Evolutionary conservation across 257 asterid species (phyloP), one percentile per base, ranked within the genome.

Genomic region (Nemophila menziesii): DNA sequence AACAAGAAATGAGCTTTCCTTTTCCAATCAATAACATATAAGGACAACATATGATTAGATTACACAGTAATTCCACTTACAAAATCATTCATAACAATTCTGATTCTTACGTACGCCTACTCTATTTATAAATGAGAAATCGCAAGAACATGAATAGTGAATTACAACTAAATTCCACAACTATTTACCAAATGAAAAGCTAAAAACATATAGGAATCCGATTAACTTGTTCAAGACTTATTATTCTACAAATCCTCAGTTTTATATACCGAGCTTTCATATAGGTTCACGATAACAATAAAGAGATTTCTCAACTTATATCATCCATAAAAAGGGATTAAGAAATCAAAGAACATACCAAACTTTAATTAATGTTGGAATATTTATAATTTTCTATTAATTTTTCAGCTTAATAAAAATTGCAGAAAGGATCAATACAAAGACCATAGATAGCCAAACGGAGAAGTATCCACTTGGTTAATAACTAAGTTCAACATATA

Each of bases 191-290:
- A 7, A 29, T 3, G 2, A 29, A 29, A 29, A 29, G 36, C 3
- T 13, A 29, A 7, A 29, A 24, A 24, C 33, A 24, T 24, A 24
- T 24, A 24, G 9, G 9, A 24, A 9, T 24, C 33, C 9, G 9
- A 24, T 24, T 9, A 24, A 4, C 33, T 4, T 24, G 33, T 24
- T 46, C 54, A 38, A 39, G 11, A 46, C 50, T 23, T 48, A 60
- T 53, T 52, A 55, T 46, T 39, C 56, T 52, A 55, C 64, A 58
- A 37, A 10, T 39, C 58, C 50, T 48, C 54, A 73, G 52, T 26
- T 64, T 53, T 61, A 62, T 65, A 73, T 62, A 57, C 71, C 61
- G 33, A 26, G 48, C 12, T 57, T 56, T 41, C 39, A 43, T 34
- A 45, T 36, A 29, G 24, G 20, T 46, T 46, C 14, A 12, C 11